Base-by-base conservation (phyloP, 305 asterid species). In the Coffea humblotiana region DNA sequence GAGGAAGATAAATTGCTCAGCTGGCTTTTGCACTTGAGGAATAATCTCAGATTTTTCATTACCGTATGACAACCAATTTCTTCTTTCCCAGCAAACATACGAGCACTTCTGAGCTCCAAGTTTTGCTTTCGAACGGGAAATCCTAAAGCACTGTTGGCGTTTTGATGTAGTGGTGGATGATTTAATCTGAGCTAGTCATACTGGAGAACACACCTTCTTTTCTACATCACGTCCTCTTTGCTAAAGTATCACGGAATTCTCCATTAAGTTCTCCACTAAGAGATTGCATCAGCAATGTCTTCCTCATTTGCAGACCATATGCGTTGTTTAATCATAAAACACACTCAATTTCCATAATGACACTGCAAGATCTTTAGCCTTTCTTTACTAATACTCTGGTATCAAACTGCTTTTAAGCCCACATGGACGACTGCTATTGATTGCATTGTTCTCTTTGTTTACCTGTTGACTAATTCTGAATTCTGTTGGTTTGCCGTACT, bases 261-360 rank as follows among this genome's bases (percentile, higher is more conserved):
- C 71, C 72, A 71, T 54, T 76, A 51, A 66, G 56, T 35, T 56
- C 48, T 63, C 88, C 88, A 84, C 87, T 81, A 78, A 35, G 73
- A 61, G 40, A 70, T 82, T 85, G 82, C 87, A 77, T 82, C 86
- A 80, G 54, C 84, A 80, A 47, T 73, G 72, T n/a, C 71, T 85
- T 74, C 66, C 72, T 61, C 78, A 71, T 63, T 65, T 18, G 2
- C 45, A 21, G 75, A 64, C 23, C 71, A 51, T 23, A 10, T 25
- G 19, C 49, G 21, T 48, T 47, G 11, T 79, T 65, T 65, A 73
- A 58, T 27, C 37, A 23, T 47, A 16, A 58, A 64, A 18, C 19
- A 76, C 8, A 75, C 40, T 40, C 2, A 40, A 21, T 13, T 35
- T n/a, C 68, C 37, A 6, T 54, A 35, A 19, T 74, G 54, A 49